Conservation (phyloP, 345 rosid species). For the Populus simonii region DNA sequence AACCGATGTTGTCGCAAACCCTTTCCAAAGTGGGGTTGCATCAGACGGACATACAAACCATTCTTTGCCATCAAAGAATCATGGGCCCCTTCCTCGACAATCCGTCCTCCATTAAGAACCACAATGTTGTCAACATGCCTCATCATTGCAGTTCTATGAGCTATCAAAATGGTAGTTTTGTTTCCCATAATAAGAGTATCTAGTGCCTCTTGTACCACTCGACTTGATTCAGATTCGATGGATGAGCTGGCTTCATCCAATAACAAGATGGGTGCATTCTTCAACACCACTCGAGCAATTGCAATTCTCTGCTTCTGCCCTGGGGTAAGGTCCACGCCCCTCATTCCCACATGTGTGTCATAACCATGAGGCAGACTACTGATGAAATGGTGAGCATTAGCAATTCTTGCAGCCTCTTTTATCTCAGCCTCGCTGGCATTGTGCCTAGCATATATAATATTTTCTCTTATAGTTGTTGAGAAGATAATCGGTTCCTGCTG, state of each 20-base stretch:
- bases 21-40: constrained; percentile 96
- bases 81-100: constrained; percentile 92
- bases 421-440: constrained; percentile 97
- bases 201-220: constrained; percentile 94
- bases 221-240: constrained; percentile 94
- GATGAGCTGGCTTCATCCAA: constrained; percentile 96
- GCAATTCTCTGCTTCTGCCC: constrained; percentile 99
- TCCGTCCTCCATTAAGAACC: constrained; percentile 94
- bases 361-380: constrained; percentile 97
- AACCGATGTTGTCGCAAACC: constrained; percentile 90
- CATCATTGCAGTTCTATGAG: constrained; percentile 97
- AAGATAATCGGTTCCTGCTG: constrained; percentile 98
- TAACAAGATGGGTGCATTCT: constrained; percentile 90
- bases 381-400: constrained; percentile 98
- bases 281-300: constrained; percentile 87
- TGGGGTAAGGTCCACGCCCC: constrained; percentile 96
- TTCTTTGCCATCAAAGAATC: constrained; percentile 78
- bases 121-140: constrained; percentile 95
- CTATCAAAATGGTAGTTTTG: constrained; percentile 92
- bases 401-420: constrained; percentile 99
- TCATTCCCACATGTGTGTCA: constrained; percentile 97
- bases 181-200: constrained; percentile 95
- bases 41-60: constrained; percentile 88
- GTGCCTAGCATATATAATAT: constrained; percentile 95
- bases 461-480: constrained; percentile 91